phyloP scores from a whole-genome alignment of 2,329 filamentous ascomycete species.

The Neopestalotiopsis sp. region DNA sequence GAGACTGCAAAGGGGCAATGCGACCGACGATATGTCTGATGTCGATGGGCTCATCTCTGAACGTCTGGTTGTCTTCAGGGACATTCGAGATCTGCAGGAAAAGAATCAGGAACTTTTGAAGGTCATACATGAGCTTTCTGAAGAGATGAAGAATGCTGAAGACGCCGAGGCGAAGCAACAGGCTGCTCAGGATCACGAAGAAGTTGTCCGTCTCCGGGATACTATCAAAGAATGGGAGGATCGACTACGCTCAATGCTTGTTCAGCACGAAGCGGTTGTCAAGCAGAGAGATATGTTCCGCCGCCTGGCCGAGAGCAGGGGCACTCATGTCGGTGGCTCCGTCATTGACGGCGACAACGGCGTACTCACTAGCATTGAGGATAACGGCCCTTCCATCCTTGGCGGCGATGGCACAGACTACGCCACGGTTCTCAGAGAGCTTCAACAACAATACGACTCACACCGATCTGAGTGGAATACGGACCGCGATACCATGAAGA shows the following conservation, averaged over 20 bases:
- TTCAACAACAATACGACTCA: conserved; percentile 88
- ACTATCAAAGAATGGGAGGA: conserved; percentile 80
- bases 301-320: conserved; percentile 81
- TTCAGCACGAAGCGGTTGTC: conserved; percentile 89
- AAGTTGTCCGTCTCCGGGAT: conserved; percentile 74
- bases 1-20: conserved; percentile 74
- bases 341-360: conserved; percentile 69
- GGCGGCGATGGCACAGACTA: conserved; percentile 68
- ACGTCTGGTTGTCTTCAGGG: conserved; percentile 87
- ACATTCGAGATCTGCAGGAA: conserved; percentile 81
- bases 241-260: conserved; percentile 80
- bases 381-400: conserved; percentile 58
- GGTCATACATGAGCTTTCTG: conserved; percentile 82
- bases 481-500: conserved; percentile 81
- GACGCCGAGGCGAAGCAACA: conserved; percentile 70
- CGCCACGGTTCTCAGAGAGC: conserved; percentile 79
- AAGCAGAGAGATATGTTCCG: conserved; percentile 98
- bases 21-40: conserved; percentile 76
- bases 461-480: conserved; percentile 85
- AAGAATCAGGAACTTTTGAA: conserved; percentile 87
- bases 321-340: conserved; percentile 64
- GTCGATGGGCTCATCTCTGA: conserved; percentile 90
- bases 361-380: conserved; percentile 64
- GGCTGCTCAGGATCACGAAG: conserved; percentile 68
- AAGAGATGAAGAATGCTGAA: conserved; percentile 90